Base-by-base conservation (phyloP, 345 rosid genomes). In the Stellera chamaejasme region DNA sequence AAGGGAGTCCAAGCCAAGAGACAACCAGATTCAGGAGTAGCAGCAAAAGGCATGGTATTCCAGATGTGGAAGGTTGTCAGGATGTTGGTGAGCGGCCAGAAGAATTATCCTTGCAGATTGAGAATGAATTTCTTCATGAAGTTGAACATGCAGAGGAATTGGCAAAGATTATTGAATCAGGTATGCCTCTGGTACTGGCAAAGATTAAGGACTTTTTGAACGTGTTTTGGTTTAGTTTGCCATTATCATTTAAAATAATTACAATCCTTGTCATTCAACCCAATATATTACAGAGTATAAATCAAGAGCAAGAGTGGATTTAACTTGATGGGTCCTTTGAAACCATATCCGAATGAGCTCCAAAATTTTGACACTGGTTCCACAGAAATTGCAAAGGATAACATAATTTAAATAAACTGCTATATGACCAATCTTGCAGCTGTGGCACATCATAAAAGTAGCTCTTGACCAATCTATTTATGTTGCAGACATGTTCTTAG, bases 141-240 rank as follows among this genome's bases (percentile, higher is more conserved):
- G 80, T 90, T 68, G 97, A 75, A 59, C 83, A 62, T 64, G 96
- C 97, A 27, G 99, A 85, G 68, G 87, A 87, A 73, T 87, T 93
- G 69, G 76, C 90, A 3, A 83, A 85, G 67, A 66, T 54, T 66
- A 67, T 93, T 46, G 83, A 83, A 64, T 81, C 78, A 71, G 99
- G 99, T 93, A 83, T 49, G 72, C 14, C 19, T 43, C 60, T 12
- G 56, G 13, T 54, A 50, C 64, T 58, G 27, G 45, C 48, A 53
- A 27, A 13, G 5, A 36, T 26, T 8, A 32, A 32, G 23, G 23
- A 19, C 23, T 19, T 10, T 49, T 26, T 10, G 2, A 4, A 2
- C 44, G 4, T 19, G 11, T 25, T 27, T 27, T 50, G 14, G 10
- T 15, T 19, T 19, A 19, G 23, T 15, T 46, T 59, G 14, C 28